These are phyloP conservation scores for Colletotrichum sublineola DNA, from an alignment of 2,329 filamentous ascomycete genomes.

Conservation along the genomic window DNA sequence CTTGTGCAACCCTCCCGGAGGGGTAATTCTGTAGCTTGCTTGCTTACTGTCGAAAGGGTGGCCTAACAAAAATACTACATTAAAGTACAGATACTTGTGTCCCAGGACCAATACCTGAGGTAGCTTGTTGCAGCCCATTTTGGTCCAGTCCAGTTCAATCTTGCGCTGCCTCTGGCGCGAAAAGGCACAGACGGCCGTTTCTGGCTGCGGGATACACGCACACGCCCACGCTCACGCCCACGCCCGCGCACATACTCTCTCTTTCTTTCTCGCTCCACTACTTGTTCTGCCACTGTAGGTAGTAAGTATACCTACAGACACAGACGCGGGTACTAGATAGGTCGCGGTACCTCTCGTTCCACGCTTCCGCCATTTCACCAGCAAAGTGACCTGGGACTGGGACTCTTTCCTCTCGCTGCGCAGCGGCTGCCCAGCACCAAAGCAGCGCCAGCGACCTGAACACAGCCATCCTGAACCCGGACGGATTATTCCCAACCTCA, in stretches of 20 bases:
- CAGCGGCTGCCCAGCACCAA: constrained; percentile 28
- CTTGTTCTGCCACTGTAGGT: background rate
- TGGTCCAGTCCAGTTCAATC: constrained; percentile 18
- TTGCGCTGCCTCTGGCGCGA: constrained; percentile 14
- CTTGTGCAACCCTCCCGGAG: background rate
- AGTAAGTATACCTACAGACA: background rate
- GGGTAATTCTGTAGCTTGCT: background rate
- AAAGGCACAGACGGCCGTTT: constrained; percentile 22
- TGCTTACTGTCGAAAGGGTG: constrained; percentile 22
- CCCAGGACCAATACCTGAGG: constrained; percentile 24
- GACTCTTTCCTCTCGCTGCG: background rate
- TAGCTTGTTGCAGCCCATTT: constrained; percentile 16
- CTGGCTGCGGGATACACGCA: constrained; percentile 8
- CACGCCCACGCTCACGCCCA: background rate
- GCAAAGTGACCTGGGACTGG: constrained; percentile 5
- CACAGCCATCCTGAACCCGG: constrained; percentile 34
- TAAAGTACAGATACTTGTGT: constrained; percentile 26
- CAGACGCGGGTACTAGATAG: background rate
- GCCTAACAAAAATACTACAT: constrained; percentile 17
- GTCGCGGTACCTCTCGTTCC: constrained; percentile 2
- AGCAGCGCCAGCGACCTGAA: constrained; percentile 34
- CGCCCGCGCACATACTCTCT: background rate
- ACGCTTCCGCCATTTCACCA: constrained; percentile 2
- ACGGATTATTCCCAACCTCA: constrained; percentile 41
- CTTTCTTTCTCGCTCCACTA: background rate